These are phyloP conservation scores for Teunomyces atbi DNA, from an alignment of 805 yeast genomes.

Conservation along the genomic window DNA sequence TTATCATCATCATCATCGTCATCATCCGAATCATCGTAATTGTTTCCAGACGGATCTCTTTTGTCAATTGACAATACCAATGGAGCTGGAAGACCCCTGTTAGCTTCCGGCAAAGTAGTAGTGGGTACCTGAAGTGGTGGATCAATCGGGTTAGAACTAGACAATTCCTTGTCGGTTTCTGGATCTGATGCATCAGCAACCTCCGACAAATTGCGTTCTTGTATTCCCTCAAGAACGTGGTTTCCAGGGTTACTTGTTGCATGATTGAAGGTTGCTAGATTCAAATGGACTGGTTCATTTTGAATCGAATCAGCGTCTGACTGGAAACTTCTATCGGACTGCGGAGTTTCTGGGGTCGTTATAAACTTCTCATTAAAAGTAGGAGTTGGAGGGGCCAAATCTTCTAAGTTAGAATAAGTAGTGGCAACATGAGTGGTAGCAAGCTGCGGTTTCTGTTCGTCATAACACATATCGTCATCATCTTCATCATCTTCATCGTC, in stretches of 20 bases:
- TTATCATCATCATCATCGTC: constrained; percentile 16
- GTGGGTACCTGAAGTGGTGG: neutral
- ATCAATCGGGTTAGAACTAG: neutral
- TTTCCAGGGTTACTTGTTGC: neutral
- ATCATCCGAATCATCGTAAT: constrained; percentile 11
- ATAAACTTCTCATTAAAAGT: constrained; percentile 14
- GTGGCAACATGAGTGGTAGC: constrained; percentile 1
- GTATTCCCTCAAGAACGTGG: neutral
- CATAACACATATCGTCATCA: neutral
- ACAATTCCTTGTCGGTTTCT: neutral
- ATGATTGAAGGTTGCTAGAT: constrained; percentile 14
- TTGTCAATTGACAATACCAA: constrained; percentile 25
- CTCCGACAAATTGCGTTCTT: neutral
- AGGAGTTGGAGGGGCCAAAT: constrained; percentile 29
- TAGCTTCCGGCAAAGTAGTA: neutral
- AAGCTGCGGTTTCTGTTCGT: constrained; percentile 1
- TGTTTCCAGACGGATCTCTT: constrained; percentile 9
- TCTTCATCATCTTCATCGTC: constrained; percentile 13
- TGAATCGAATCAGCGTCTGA: constrained; percentile 44
- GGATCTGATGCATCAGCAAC: neutral
- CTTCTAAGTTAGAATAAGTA: neutral
- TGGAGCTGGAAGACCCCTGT: constrained; percentile 13
- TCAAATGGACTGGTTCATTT: constrained; percentile 31
- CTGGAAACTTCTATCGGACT: constrained; percentile 33
- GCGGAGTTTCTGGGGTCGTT: constrained; percentile 30